Percentiles rank a stretch among this genome's conserved stretches.
These are phyloP conservation scores for Ophiostoma sp. DNA, from an alignment of 2,329 filamentous ascomycete genomes.

Conservation along the genomic window DNA sequence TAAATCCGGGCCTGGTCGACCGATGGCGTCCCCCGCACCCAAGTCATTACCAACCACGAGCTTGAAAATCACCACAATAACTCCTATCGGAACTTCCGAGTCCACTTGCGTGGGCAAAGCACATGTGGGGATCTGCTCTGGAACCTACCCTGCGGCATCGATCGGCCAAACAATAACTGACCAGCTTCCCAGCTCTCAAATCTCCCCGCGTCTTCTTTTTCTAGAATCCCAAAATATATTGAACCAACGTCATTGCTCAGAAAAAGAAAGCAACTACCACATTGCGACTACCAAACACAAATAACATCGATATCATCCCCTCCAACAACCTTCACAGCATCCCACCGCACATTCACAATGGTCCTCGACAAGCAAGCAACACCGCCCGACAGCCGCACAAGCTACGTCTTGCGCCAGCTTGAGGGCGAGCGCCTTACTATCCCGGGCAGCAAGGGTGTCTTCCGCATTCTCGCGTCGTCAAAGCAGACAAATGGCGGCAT, in stretches of 20 bases:
- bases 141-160: neutral
- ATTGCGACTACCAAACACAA: neutral
- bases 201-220: neutral
- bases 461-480: conserved; percentile 10
- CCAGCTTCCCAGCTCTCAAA: neutral
- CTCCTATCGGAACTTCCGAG: neutral
- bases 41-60: neutral
- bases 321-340: neutral
- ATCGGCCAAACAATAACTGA: neutral
- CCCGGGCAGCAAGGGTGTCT: conserved; percentile 13
- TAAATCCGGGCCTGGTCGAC: neutral
- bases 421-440: conserved; percentile 16
- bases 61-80: too few species aligned
- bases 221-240: neutral
- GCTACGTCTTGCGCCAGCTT: conserved; percentile 12
- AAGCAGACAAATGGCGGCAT: conserved; percentile 14
- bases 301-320: neutral
- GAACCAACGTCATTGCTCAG: neutral
- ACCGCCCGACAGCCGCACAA: conserved; percentile 2
- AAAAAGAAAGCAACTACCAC: neutral
- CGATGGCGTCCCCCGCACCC: neutral
- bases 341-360: neutral
- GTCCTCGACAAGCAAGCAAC: neutral
- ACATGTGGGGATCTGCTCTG: neutral
- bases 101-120: neutral